These are phyloP conservation scores for Fusarium chuoi DNA, from an alignment of 2,329 filamentous ascomycete species.

Conservation along the genomic window DNA sequence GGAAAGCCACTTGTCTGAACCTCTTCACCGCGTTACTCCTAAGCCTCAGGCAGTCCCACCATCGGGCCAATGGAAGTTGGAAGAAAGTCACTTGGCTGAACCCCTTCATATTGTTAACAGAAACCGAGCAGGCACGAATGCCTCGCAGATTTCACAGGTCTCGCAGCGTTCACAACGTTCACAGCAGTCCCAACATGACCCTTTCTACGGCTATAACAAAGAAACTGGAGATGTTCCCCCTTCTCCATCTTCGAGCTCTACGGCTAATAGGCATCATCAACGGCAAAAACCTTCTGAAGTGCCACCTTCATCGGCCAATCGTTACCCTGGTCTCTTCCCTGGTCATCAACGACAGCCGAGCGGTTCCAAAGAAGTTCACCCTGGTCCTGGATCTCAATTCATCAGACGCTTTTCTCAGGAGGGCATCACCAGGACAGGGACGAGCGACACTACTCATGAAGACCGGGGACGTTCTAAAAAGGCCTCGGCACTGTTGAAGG, in stretches of 20 bases:
- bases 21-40: constrained; percentile 51
- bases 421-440: constrained; percentile 49
- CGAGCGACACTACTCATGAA: constrained; percentile 30
- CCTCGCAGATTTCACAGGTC: constrained; percentile 20
- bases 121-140: constrained; percentile 48
- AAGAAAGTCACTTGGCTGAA: constrained; percentile 64
- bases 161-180: constrained; percentile 24
- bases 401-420: constrained; percentile 24
- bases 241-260: constrained; percentile 17
- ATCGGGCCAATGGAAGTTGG: constrained; percentile 60
- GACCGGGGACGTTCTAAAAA: constrained; percentile 51
- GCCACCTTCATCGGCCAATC: constrained; percentile 62
- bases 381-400: constrained; percentile 27
- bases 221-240: constrained; percentile 56
- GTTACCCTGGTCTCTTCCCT: constrained; percentile 61
- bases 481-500: constrained; percentile 62
- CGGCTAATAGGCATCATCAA: constrained; percentile 30
- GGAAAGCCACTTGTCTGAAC: constrained; percentile 64
- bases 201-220: constrained; percentile 52
- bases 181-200: constrained; percentile 45
- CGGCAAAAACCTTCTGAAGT: constrained; percentile 50
- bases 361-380: constrained; percentile 15
- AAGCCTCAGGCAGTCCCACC: constrained; percentile 53
- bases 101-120: constrained; percentile 54
- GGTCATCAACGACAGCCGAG: constrained; percentile 34